Evolutionary conservation across 805 yeast genomes (phyloP).

Genomic region (Pichia deserticola): DNA sequence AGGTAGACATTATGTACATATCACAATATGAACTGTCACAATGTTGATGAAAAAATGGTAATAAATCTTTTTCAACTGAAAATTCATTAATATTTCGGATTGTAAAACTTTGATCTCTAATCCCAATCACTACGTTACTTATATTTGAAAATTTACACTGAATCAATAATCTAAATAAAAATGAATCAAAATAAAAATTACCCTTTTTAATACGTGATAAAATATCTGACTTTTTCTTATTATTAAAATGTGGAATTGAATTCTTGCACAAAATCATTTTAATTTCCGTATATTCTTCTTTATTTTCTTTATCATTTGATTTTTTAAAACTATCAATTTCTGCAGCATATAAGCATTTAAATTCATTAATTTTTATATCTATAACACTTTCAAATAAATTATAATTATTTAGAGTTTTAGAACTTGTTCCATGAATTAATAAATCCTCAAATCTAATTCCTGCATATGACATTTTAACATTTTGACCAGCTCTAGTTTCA

Average conservation of each 20-base stretch:
- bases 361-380: slow-evolving; percentile 1
- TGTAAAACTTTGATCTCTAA: slow-evolving; percentile 12
- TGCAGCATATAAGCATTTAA: slow-evolving; percentile 8
- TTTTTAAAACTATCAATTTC: slow-evolving; percentile 11
- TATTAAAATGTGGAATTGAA: slow-evolving; percentile 3
- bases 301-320: neutral
- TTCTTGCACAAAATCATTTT: slow-evolving; percentile 12
- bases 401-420: slow-evolving; percentile 11
- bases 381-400: slow-evolving; percentile 8
- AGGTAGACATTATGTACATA: slow-evolving; percentile 2
- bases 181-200: slow-evolving; percentile 4
- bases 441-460: slow-evolving; percentile 18
- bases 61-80: slow-evolving; percentile 6
- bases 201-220: slow-evolving; percentile 7
- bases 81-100: slow-evolving; percentile 8
- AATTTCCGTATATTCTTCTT: slow-evolving; percentile 10
- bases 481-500: slow-evolving; percentile 9
- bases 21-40: slow-evolving; percentile 1
- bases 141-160: slow-evolving; percentile 13
- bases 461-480: slow-evolving; percentile 10
- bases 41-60: slow-evolving; percentile 4
- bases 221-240: neutral
- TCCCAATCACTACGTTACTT: slow-evolving; percentile 10
- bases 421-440: slow-evolving; percentile 6
- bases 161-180: slow-evolving; percentile 5